Percentiles rank a stretch among this genome's conserved stretches.
These are phyloP conservation scores for Erysimum pusillum DNA, from an alignment of 441 rosid species.

Conservation along the genomic window DNA sequence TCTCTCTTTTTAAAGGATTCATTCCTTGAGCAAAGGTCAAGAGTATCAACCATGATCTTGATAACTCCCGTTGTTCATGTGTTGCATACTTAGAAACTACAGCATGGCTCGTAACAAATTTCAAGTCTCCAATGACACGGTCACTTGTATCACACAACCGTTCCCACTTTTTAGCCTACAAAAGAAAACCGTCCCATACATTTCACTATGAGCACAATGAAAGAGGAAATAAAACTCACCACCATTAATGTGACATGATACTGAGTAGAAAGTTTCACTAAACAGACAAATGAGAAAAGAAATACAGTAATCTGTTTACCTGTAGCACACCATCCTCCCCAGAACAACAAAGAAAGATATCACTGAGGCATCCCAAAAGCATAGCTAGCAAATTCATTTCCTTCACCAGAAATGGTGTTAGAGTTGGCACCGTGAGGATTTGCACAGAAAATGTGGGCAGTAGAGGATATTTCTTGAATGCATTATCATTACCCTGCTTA, in stretches of 20 bases:
- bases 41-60: slow-evolving; percentile 85
- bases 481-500: slow-evolving; percentile 59
- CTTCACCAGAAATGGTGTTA: slow-evolving; percentile 91
- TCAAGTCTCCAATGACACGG: slow-evolving; percentile 87
- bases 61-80: slow-evolving; percentile 67
- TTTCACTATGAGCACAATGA: slow-evolving; percentile 19
- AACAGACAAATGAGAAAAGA: slow-evolving; percentile 28
- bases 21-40: slow-evolving; percentile 92
- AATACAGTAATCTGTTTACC: slow-evolving; percentile 53
- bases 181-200: slow-evolving; percentile 43
- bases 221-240: slow-evolving; percentile 29
- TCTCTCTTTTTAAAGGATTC: slow-evolving; percentile 90
- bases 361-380: slow-evolving; percentile 82
- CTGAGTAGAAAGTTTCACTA: slow-evolving; percentile 1
- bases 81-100: slow-evolving; percentile 74
- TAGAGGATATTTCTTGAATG: slow-evolving; percentile 64
- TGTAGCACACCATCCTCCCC: slow-evolving; percentile 87
- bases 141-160: slow-evolving; percentile 65
- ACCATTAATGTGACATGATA: slow-evolving; percentile 5
- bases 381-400: slow-evolving; percentile 79
- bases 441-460: slow-evolving; percentile 90
- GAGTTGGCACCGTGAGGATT: slow-evolving; percentile 91
- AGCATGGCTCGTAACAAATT: slow-evolving; percentile 86
- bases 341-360: slow-evolving; percentile 70
- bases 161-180: slow-evolving; percentile 83